These are phyloP conservation scores for Penicillium palitans DNA, from an alignment of 2,329 filamentous ascomycete genomes.

Conservation along the genomic window DNA sequence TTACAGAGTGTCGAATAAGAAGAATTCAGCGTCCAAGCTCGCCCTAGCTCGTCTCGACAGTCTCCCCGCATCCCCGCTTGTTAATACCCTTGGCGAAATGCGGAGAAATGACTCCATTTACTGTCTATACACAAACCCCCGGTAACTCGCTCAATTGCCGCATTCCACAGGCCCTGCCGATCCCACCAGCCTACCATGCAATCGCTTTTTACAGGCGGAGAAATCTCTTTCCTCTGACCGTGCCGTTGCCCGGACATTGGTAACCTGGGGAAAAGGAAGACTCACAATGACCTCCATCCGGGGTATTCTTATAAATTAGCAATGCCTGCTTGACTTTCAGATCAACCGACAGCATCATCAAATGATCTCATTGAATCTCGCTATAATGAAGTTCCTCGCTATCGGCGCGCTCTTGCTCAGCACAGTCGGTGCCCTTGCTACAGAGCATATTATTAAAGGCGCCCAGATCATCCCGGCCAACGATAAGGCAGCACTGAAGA, in stretches of 20 bases:
- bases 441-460: slow-evolving; percentile 24
- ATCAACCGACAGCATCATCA: neutral
- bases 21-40: neutral
- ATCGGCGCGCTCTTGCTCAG: slow-evolving; percentile 24
- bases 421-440: slow-evolving; percentile 20
- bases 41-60: neutral
- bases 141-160: neutral
- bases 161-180: slow-evolving; percentile 7
- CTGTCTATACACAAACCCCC: neutral
- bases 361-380: neutral
- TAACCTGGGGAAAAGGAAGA: neutral
- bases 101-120: slow-evolving; percentile 19
- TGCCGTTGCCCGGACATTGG: neutral
- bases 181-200: neutral
- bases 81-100: slow-evolving; percentile 15
- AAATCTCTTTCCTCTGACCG: slow-evolving; percentile 17
- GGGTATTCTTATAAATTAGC: slow-evolving; percentile 6
- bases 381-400: slow-evolving; percentile 28
- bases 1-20: neutral
- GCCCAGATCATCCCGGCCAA: slow-evolving; percentile 27
- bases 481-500: slow-evolving; percentile 20
- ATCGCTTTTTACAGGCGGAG: slow-evolving; percentile 29
- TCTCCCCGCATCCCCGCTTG: slow-evolving; percentile 14
- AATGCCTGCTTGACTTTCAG: neutral
- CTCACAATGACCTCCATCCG: neutral